Evolutionary conservation across 106 monocot species (phyloP).

Genomic region (Acorus calamus): DNA sequence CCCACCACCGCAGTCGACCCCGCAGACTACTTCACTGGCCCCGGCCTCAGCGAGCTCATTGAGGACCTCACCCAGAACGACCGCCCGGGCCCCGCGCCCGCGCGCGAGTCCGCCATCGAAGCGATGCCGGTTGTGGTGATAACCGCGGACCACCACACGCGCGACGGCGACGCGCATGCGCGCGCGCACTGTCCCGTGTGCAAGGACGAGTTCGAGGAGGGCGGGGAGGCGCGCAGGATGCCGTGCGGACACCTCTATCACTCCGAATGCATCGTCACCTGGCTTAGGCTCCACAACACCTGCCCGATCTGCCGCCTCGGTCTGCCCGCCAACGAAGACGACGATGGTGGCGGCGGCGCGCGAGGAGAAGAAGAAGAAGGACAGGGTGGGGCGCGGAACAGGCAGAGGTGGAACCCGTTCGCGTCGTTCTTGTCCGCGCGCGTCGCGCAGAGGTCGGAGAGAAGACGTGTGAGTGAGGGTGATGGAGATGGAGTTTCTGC

Average conservation of each 20-base stretch:
- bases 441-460: no score
- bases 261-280: conserved; percentile 64
- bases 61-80: conserved; percentile 67
- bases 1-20: conserved; percentile 8
- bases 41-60: conserved; percentile 36
- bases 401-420: no score
- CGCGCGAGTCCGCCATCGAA: conserved; percentile 36
- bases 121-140: conserved; percentile 52
- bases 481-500: no score
- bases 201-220: conserved; percentile 66
- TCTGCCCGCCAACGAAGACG: conserved; percentile 18
- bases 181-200: conserved; percentile 68
- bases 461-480: no score
- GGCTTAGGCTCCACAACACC: conserved; percentile 64
- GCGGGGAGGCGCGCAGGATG: conserved; percentile 65
- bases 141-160: conserved; percentile 21
- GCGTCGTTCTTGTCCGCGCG: no score
- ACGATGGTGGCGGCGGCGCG: no score
- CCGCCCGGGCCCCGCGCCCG: conserved; percentile 52
- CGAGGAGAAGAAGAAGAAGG: no score
- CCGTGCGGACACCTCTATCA: conserved; percentile 82
- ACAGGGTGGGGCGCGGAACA: no score
- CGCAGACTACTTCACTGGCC: conserved; percentile 44
- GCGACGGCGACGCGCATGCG: conserved; percentile 12
- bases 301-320: conserved; percentile 70